Evolutionary conservation across 2,329 filamentous ascomycete genomes (phyloP), one percentile per base, ranked within the genome.

Genomic region (Pseudocercospora pini-densiflorae): DNA sequence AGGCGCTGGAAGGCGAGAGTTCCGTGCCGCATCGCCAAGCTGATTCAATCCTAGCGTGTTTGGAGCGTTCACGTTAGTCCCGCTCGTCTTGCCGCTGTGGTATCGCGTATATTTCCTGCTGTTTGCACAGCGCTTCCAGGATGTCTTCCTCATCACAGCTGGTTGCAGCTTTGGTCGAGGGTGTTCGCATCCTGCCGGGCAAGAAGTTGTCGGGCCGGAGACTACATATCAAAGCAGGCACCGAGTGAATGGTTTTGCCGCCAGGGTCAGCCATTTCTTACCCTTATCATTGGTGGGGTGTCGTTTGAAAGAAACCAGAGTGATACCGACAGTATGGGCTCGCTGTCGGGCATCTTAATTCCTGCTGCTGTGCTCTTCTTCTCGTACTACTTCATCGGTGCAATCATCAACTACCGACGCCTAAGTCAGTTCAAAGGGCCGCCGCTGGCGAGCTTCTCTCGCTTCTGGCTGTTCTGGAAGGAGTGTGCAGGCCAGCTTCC

Each of bases 381-480:
- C 24, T 33, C 61, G 14, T 70, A 71, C 67, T 31, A 71, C 60
- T 23, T 69, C 51, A 33, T 72, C 31, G 67, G 69, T 12, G 63
- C 64, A 10, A 59, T 72, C 51, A 16, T 70, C 65, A 73, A 72
- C 60, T 70, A 73, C 59, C 71, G 70, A 43, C 69, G 68, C 19
- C 70, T 75, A 24, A 51, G 67, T 7, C 71, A 74, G n/a, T 75
- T 76, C 70, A 63, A 59, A 65, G 74, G 74, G 6, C 74, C 74
- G 31, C 66, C 62, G 27, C 66, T 72, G 33, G 74, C 74, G 6
- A 63, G 63, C 21, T 65, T 69, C 62, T 70, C 66, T 33, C 64
- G 69, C 14, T 45, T 69, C 12, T 76, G 74, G 74, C 64, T 75
- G 36, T 76, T 76, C 67, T 73, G 70, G 70, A 69, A 75, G 59